Evolutionary conservation across 1,139 yeast genomes (phyloP).

Genomic region (Casaregolazyma suthepensis): DNA sequence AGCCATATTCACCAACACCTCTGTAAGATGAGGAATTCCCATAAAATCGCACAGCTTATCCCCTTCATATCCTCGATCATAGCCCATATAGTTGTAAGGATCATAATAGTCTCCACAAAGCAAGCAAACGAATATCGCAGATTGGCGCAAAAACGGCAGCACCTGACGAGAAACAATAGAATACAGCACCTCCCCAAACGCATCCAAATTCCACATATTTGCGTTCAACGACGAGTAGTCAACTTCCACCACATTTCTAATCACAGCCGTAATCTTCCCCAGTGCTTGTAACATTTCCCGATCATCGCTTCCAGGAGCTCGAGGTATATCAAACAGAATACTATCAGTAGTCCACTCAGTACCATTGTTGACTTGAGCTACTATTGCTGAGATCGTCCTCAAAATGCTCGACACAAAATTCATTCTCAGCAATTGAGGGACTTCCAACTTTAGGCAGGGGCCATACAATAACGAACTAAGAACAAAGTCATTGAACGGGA

Average conservation of each 20-base stretch:
- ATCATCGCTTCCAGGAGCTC: conserved; percentile 11
- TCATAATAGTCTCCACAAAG: conserved; percentile 50
- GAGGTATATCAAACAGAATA: conserved; percentile 20
- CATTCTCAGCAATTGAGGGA: conserved; percentile 19
- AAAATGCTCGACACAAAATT: conserved; percentile 19
- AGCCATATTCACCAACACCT: conserved; percentile 22
- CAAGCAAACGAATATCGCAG: conserved; percentile 54
- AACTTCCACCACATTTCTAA: conserved; percentile 15
- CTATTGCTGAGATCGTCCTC: conserved; percentile 17
- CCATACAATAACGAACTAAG: conserved; percentile 21
- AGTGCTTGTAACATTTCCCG: conserved; percentile 16
- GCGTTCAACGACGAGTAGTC: conserved; percentile 12
- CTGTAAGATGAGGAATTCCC: conserved; percentile 42
- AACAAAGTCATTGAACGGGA: conserved; percentile 23
- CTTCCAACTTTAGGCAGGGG: conserved; percentile 19
- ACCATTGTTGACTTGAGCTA: conserved; percentile 14
- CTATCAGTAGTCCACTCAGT: conserved; percentile 21
- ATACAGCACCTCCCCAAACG: conserved; percentile 36
- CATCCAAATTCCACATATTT: conserved; percentile 18
- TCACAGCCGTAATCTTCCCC: conserved; percentile 14
- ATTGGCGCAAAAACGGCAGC: conserved; percentile 64
- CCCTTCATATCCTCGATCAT: conserved; percentile 40
- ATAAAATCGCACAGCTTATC: conserved; percentile 52
- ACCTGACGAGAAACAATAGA: conserved; percentile 51
- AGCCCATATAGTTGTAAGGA: conserved; percentile 34